Percentiles rank a stretch among this genome's conserved stretches.
phyloP scores from a whole-genome alignment of 192 early-diverging fungal genomes.

The Rhizophlyctis rosea region DNA sequence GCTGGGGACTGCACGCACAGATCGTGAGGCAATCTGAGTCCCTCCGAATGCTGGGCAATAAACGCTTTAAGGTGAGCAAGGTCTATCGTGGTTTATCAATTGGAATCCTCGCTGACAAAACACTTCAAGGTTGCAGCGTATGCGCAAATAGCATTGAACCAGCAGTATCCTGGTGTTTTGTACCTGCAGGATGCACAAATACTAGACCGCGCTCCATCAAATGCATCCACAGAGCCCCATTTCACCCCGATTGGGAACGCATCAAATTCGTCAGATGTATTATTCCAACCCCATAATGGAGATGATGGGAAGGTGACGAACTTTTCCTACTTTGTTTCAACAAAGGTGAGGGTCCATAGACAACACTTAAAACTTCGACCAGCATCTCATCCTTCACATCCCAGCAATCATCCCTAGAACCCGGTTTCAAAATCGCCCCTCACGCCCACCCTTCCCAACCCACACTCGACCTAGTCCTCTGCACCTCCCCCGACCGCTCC shows the following conservation, averaged over 20 bases:
- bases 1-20: slow-evolving; percentile 28
- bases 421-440: slow-evolving; percentile 18
- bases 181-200: slow-evolving; percentile 11
- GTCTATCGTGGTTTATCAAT: slow-evolving; percentile 3
- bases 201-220: slow-evolving; percentile 4
- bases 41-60: slow-evolving; percentile 15
- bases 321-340: slow-evolving; percentile 4
- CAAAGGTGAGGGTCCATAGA: slow-evolving; percentile 10
- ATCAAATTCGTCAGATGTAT: neutral
- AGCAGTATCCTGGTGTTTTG: slow-evolving; percentile 7
- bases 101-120: no score
- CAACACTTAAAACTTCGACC: neutral
- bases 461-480: slow-evolving; percentile 2
- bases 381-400: neutral
- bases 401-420: slow-evolving; percentile 19
- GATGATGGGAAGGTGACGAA: neutral
- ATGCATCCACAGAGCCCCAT: neutral
- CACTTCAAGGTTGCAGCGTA: slow-evolving; percentile 1
- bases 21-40: slow-evolving; percentile 25
- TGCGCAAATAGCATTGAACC: slow-evolving; percentile 2
- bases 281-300: neutral
- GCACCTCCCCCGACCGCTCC: slow-evolving; percentile 1
- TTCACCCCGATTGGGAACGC: neutral
- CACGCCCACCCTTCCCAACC: slow-evolving; percentile 9
- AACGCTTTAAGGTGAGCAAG: neutral